Evolutionary conservation across 2,329 filamentous ascomycete genomes (phyloP).

Genomic region (Colletotrichum eremochloae): DNA sequence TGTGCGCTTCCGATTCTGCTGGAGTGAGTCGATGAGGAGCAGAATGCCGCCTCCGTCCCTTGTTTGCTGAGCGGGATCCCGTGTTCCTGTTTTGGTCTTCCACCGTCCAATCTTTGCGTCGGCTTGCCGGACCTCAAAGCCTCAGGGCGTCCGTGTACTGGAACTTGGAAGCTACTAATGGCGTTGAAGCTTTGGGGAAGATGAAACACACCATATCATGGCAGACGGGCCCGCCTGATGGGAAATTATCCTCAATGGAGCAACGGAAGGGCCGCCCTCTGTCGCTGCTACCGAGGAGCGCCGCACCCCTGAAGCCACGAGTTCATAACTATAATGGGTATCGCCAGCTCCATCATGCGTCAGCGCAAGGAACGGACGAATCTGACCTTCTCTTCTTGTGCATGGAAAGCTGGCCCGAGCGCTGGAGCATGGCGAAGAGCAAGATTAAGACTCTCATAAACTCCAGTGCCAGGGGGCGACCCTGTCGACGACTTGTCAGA

Average conservation of each 20-base stretch:
- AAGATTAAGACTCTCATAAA: conserved; percentile 30
- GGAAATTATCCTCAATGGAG: conserved; percentile 32
- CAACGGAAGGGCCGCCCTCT: conserved; percentile 30
- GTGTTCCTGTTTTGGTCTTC: not conserved
- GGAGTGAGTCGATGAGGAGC: not conserved
- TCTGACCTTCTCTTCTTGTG: not conserved
- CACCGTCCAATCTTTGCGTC: conserved; percentile 24
- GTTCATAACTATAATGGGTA: not conserved
- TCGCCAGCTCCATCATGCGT: conserved; percentile 3
- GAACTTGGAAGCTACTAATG: conserved; percentile 19
- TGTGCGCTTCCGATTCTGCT: conserved; percentile 1
- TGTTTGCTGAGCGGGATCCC: conserved; percentile 8
- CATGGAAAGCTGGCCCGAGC: not conserved
- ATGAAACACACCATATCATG: conserved; percentile 43
- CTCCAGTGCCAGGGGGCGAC: conserved; percentile 26
- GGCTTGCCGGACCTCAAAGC: conserved; percentile 26
- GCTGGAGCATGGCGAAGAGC: conserved; percentile 18
- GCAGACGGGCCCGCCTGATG: conserved; percentile 32
- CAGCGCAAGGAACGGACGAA: not conserved
- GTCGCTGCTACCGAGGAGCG: conserved; percentile 29
- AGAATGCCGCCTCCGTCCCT: not conserved
- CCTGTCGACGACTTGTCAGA: conserved; percentile 21
- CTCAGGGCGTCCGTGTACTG: conserved; percentile 29
- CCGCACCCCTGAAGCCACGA: conserved; percentile 17
- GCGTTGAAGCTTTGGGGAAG: conserved; percentile 31